Base-by-base conservation (phyloP, 2,329 filamentous ascomycete species). In the Penicillium concentricum region DNA sequence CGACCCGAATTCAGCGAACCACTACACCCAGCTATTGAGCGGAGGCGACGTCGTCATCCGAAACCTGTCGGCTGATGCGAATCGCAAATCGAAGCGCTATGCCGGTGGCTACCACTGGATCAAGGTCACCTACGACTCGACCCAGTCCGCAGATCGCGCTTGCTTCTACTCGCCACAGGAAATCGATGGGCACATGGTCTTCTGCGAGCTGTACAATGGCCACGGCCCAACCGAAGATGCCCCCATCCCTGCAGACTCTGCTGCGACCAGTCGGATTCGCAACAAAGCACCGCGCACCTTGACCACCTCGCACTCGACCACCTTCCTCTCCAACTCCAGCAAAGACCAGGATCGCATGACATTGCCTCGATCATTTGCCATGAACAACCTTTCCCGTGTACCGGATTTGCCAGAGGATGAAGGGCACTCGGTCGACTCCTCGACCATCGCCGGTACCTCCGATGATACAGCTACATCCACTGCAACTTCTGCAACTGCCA, bases 101-200 rank as follows among this genome's bases (percentile, higher is more conserved):
- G 88, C 88, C 44, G 90, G 91, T 48, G 93, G 93, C 42, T 84
- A 89, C 65, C 90, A 96, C 78, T 97, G 93, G 93, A 91, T 97
- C 67, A 92, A 92, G 73, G 81, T 92, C 54, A 92, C 89, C 0
- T 92, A 91, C 67, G 89, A 91, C 74, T 90, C 86, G 41, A 81
- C 82, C 47, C 83, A 88, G 63, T 87, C 88, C 2, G 89, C 88
- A 20, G 87, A 90, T 57, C 80, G 84, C 12, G 89, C 89, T 22
- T 76, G 87, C 41, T 88, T 83, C 69, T 83, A 84, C 52, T 91
- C 88, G 50, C 89, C 89, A 0, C 87, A 91, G 74, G 82, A 82
- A 57, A 84, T 92, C 59, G 79, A 90, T 54, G 89, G 89, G 12
- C 81, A 89, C 69, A 73, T 88, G 13, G 85, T 92, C 26, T 86